A percentile compares a stretch with the other conserved stretches of the same genome.
These are phyloP conservation scores for Sesbania bispinosa DNA, from an alignment of 306 rosid genomes.

Conservation along the genomic window DNA sequence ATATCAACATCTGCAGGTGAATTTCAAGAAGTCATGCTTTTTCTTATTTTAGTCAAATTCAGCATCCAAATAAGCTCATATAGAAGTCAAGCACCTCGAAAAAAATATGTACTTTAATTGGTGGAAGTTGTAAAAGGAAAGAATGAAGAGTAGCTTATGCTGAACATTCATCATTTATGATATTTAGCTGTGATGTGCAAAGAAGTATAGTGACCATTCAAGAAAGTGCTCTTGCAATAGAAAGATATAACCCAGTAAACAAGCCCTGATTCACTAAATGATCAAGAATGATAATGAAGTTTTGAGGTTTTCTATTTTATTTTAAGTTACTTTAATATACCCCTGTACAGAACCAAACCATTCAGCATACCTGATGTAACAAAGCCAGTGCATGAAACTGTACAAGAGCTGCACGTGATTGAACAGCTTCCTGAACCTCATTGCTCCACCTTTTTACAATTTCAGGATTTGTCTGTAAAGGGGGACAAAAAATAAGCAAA, in stretches of 20 bases:
- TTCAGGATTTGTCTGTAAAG: constrained; percentile 86
- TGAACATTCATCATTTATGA: constrained; percentile 1
- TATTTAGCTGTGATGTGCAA: neutral
- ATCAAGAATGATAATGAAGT: neutral
- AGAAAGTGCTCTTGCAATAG: neutral
- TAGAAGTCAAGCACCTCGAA: neutral
- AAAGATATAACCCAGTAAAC: too few relatives aligned
- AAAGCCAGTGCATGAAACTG: constrained; percentile 94
- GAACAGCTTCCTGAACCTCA: constrained; percentile 99
- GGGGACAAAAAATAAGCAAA: constrained; percentile 1
- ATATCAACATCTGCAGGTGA: neutral
- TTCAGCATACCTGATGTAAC: constrained; percentile 81
- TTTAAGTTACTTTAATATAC: constrained; percentile 6
- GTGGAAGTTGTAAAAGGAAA: neutral
- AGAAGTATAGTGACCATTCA: neutral
- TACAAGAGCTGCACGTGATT: constrained; percentile 98
- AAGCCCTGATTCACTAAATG: neutral
- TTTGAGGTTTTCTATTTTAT: neutral
- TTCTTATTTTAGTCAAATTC: neutral
- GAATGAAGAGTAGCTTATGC: neutral
- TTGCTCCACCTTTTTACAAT: constrained; percentile 99
- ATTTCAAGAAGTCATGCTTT: neutral
- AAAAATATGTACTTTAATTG: constrained; percentile 1
- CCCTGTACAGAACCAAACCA: constrained; percentile 21
- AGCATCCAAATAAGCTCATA: neutral